A percentile compares a stretch with the other conserved stretches of the same genome.
Evolutionary conservation across 129 eudicot species (phyloP).

Genomic region (Escallonia rubra): DNA sequence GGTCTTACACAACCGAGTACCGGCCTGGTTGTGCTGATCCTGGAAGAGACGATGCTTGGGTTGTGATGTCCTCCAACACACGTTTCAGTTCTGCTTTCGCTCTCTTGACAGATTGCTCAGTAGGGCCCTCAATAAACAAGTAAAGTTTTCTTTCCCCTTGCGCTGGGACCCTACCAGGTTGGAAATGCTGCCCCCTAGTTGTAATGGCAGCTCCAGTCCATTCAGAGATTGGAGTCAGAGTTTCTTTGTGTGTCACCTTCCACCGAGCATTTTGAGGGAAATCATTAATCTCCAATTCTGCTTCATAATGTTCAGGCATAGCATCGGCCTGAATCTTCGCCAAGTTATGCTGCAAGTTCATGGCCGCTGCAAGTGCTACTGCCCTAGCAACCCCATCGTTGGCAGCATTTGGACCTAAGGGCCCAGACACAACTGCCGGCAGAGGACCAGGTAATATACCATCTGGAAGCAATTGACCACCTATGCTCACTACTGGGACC

Average conservation of each 20-base stretch:
- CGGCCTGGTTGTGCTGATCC: conserved; percentile 22
- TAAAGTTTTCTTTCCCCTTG: conserved; percentile 77
- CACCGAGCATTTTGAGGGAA: conserved; percentile 92
- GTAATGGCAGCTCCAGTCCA: conserved; percentile 93
- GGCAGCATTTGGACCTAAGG: conserved; percentile 8
- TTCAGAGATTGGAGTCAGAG: conserved; percentile 81
- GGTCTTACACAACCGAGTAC: conserved; percentile 13
- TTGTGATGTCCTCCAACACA: conserved; percentile 75
- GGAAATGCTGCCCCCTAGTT: conserved; percentile 67
- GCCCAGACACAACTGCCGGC: conserved; percentile 26
- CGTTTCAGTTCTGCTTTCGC: conserved; percentile 78
- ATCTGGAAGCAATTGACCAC: conserved; percentile 26
- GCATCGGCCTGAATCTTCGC: conserved; percentile 84
- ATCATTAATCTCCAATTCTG: conserved; percentile 83
- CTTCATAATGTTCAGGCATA: conserved; percentile 81
- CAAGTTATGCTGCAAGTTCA: conserved; percentile 76
- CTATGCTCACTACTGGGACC: conserved; percentile 7
- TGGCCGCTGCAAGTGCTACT: conserved; percentile 70
- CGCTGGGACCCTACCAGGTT: conserved; percentile 58
- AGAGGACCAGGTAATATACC: conserved; percentile 30
- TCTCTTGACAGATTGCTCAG: conserved; percentile 81
- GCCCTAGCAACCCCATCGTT: conserved; percentile 65
- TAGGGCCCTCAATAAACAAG: conserved; percentile 75
- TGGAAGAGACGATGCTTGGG: conserved; percentile 32
- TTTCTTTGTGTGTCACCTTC: conserved; percentile 93